Evolutionary conservation across 2,329 filamentous ascomycete species (phyloP), one percentile per base, ranked within the genome.

Genomic region (Talaromyces marneffei): DNA sequence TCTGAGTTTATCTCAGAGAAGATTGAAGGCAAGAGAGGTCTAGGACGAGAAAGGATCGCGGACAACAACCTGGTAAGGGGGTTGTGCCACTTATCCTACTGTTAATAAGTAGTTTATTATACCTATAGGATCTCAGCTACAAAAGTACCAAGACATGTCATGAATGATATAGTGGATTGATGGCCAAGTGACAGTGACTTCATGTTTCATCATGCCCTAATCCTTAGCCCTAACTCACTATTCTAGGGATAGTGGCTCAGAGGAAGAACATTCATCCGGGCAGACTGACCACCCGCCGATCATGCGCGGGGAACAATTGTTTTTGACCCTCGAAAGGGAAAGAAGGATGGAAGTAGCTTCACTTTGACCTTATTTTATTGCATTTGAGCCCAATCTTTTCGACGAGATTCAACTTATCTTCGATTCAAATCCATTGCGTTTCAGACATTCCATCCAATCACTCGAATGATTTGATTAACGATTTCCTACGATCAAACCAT

Each of bases 241-340:
- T 31, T 53, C 18, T 52, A 71, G 72, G 69, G 70, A 66, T 61
- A 65, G 60, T 65, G 68, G 67, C 73, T 71, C 68, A 67, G 64
- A 68, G 39, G 7, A 27, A 72, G 69, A 68, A 64, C 18, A 70
- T 69, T 61, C 52, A 18, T 53, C 62, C 33, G 16, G 12, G 52
- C 60, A 8, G 46, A 27, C 35, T 59, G 60, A 62, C 42, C 40
- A 54, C 60, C 60, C 60, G 56, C 37, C 55, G 60, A 61, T 57
- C 59, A 44, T 44, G n/a, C 29, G 55, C 55, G 55, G 60, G 60
- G 60, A 54, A 54, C 39, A 27, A 27, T 40, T 37, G 60, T 61
- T 27, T 52, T 58, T 35, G 44, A 23, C 44, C 29, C 7, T 33
- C 29, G 2, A 23, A 35, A 16, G 29, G 14, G n/a, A 50, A 50